A percentile compares a stretch with the other conserved stretches of the same genome.
phyloP scores from a whole-genome alignment of 441 rosid species.

The Bocquillonia castaneifolia region DNA sequence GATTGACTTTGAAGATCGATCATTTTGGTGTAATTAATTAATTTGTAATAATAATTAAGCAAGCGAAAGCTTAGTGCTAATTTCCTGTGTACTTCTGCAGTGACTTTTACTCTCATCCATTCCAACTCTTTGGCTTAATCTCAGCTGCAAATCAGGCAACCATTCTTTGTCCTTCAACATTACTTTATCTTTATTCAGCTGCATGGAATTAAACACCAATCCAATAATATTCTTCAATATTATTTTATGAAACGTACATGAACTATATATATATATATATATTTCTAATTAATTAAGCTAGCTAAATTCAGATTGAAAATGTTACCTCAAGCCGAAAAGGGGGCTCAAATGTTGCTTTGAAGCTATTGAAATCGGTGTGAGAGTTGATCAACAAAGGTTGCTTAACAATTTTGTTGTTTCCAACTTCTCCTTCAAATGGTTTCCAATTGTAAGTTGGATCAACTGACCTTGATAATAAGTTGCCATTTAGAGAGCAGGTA shows the following conservation, averaged over 20 bases:
- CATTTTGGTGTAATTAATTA: background rate
- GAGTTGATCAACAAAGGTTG: constrained; percentile 22
- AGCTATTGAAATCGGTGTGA: constrained; percentile 20
- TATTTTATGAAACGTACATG: too few relatives aligned
- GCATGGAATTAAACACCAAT: constrained; percentile 12
- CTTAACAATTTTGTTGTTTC: constrained; percentile 6
- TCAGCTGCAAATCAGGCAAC: constrained; percentile 45
- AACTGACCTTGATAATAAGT: constrained; percentile 1
- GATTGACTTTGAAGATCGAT: background rate
- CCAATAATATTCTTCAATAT: background rate
- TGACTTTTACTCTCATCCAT: constrained; percentile 24
- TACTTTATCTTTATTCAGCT: constrained; percentile 28
- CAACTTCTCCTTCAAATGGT: constrained; percentile 9
- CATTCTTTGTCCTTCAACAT: constrained; percentile 32
- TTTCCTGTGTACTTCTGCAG: constrained; percentile 27
- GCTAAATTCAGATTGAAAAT: background rate
- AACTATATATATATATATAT: too few relatives aligned
- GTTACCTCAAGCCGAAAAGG: constrained; percentile 30
- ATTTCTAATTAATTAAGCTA: background rate
- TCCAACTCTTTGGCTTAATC: constrained; percentile 36
- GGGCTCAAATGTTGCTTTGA: constrained; percentile 23
- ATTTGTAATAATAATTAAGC: constrained; percentile 20
- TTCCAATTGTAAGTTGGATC: constrained; percentile 1
- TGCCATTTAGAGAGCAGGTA: constrained; percentile 14
- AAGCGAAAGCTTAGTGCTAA: constrained; percentile 51